Base-by-base conservation (phyloP, 2,329 filamentous ascomycete species). In the Pseudogymnoascus sp. region DNA sequence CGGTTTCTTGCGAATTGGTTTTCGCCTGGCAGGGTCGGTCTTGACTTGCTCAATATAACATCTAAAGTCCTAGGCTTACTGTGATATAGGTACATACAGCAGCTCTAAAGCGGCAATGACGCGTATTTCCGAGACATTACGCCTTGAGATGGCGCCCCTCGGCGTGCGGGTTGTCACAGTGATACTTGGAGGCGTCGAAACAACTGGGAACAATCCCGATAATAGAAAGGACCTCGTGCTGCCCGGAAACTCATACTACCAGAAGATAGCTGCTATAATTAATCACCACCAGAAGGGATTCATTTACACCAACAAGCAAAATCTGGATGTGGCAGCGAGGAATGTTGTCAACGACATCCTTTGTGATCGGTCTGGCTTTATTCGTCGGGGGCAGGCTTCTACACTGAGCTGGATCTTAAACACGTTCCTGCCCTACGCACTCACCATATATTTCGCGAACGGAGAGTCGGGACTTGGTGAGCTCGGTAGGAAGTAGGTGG, bases 81-180 rank as follows among this genome's bases (percentile, higher is more conserved):
- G 15, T 21, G 15, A 50, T 29, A 50, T 31, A 50, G 44, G 44
- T 8, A 59, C 60, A 10, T 68, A 69, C 26, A 64, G 61, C 15
- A 65, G 66, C 6, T 64, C 63, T 1, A 68, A 68, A 60, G 64
- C 64, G 1, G 64, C 67, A 2, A 57, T 65, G 26, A 63, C 63
- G 0, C 64, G 64, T 37, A 63, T 66, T 17, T 65, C 66, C 3
- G 64, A 68, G n/a, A 60, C 47, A 5, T 54, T 65, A 15, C 61
- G 65, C 1, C 39, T 67, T 7, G 66, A 69, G 41, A 35, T 69
- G 13, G 57, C 59, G 15, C 62, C 64, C 0, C 67, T 69, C 40
- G 60, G 62, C 15, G 62, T 69, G 40, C 64, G 11, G n/a, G 66
- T 69, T 33, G 58, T 69, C 7, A 50, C 44, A 15, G 44, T 29